Base-by-base conservation (phyloP, 1,284 basidiomycete species). In the Tilletia setariae region DNA sequence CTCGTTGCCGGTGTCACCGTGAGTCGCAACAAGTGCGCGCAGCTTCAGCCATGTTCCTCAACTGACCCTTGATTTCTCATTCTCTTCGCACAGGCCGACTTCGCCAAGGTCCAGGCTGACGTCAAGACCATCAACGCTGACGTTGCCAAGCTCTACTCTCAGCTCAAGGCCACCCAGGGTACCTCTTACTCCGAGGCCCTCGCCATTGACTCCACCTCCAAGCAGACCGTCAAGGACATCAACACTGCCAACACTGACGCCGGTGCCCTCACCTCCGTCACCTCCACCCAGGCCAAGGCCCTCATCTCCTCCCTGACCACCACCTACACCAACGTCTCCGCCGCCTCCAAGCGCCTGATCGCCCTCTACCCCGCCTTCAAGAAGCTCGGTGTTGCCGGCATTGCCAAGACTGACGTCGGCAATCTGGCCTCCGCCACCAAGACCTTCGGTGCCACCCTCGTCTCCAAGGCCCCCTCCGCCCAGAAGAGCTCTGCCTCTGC, bases 81-180 rank as follows among this genome's bases (percentile, higher is more conserved):
- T 30, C 40, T 65, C 49, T 21, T 59, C 23, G 25, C 59, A 11
- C 35, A 43, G 23, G 67, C 44, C 35, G 68, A 69, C 62, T 40
- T 62, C 46, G 68, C 68, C 51, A 66, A 16, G n/a, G 66, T 70
- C 68, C 67, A 70, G 66, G 16, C 44, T 28, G 68, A 70, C 32
- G 66, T 70, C 30, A 11, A 61, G 16, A 44, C 7, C 2, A 70
- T 70, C 59, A 35, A 70, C 23, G 15, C 56, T 21, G 68, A 59
- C 19, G 65, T 69, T 3, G 56, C 68, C 25, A 25, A 53, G 25
- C 51, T 69, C 65, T 69, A 67, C 47, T 19, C 51, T 44, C 25
- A 23, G 46, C 32, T 40, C 42, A 35, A 35, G 59, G 8, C 30
- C 30, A 42, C 43, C 43, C 21, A 32, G 11, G 42, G 65, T 32